Percentiles rank a stretch among this genome's conserved stretches.
phyloP scores from a whole-genome alignment of 2,329 filamentous ascomycete genomes.

The Tolypocladium sp. region DNA sequence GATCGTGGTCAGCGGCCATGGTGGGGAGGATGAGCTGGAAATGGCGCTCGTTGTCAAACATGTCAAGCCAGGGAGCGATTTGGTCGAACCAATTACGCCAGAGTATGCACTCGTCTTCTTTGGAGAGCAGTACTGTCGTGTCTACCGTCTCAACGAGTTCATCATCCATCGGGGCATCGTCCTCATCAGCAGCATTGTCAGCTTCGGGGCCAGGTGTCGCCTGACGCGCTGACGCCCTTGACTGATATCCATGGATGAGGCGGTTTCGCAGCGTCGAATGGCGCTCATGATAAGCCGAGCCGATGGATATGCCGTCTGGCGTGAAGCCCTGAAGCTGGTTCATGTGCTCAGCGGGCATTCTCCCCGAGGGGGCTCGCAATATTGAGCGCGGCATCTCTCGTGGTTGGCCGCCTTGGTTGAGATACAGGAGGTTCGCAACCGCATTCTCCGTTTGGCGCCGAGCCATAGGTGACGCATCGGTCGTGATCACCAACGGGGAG shows the following conservation, averaged over 20 bases:
- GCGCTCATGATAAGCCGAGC: no score
- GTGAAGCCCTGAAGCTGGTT: constrained; percentile 17
- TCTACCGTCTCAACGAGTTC: constrained; percentile 20
- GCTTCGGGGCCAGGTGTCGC: no score
- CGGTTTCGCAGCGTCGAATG: no score
- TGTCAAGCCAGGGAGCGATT: constrained; percentile 38
- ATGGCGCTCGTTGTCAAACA: constrained; percentile 39
- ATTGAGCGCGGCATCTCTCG: neutral
- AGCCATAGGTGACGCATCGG: constrained; percentile 10
- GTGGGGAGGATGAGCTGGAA: constrained; percentile 38
- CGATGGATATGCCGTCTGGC: no score
- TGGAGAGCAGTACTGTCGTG: constrained; percentile 8
- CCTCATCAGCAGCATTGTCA: no score
- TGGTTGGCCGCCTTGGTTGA: constrained; percentile 20
- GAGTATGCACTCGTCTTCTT: constrained; percentile 21
- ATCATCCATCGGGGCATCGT: no score
- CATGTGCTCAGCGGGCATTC: constrained; percentile 11
- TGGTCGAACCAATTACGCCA: constrained; percentile 34
- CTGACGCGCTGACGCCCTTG: no score
- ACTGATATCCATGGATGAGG: no score
- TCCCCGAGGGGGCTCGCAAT: neutral
- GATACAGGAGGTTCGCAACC: constrained; percentile 24
- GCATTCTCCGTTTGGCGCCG: constrained; percentile 23
- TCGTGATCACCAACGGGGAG: neutral
- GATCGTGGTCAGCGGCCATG: constrained; percentile 31